Percentiles rank a stretch among this genome's conserved stretches.
phyloP scores from a whole-genome alignment of 2,329 filamentous ascomycete species.

The Colletotrichum sp. region DNA sequence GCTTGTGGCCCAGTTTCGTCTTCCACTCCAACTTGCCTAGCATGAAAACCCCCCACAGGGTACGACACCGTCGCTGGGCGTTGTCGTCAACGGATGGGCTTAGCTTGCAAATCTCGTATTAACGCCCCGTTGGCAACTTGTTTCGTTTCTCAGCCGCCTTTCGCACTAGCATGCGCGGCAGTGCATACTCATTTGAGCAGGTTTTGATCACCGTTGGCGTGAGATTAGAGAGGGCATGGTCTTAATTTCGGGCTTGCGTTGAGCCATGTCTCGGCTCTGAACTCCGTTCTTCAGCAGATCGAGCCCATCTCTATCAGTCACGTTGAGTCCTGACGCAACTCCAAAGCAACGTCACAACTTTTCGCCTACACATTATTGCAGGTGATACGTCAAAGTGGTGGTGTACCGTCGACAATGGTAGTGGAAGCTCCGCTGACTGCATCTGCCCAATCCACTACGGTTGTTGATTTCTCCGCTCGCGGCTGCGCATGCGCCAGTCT shows the following conservation, averaged over 20 bases:
- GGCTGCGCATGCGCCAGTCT: not conserved
- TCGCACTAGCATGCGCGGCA: constrained; percentile 16
- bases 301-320: not conserved
- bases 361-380: not conserved
- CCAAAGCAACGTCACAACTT: not conserved
- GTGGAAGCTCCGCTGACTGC: not conserved
- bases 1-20: not conserved
- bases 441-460: not conserved
- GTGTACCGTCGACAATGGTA: not conserved
- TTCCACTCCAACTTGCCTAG: not conserved
- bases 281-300: constrained; percentile 12
- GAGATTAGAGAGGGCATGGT: constrained; percentile 6
- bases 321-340: not conserved
- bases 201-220: not conserved
- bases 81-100: constrained; percentile 10
- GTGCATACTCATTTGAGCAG: constrained; percentile 1
- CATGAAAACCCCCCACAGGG: constrained; percentile 20
- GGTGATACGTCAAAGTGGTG: not conserved
- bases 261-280: constrained; percentile 10
- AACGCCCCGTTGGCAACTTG: not conserved
- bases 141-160: constrained; percentile 4
- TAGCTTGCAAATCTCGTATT: constrained; percentile 16
- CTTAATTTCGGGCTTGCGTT: not conserved
- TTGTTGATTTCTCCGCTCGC: not conserved
- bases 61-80: not conserved